Conservation (phyloP, 768 basidiomycete genomes). For the Sporobolomyces roseus region DNA sequence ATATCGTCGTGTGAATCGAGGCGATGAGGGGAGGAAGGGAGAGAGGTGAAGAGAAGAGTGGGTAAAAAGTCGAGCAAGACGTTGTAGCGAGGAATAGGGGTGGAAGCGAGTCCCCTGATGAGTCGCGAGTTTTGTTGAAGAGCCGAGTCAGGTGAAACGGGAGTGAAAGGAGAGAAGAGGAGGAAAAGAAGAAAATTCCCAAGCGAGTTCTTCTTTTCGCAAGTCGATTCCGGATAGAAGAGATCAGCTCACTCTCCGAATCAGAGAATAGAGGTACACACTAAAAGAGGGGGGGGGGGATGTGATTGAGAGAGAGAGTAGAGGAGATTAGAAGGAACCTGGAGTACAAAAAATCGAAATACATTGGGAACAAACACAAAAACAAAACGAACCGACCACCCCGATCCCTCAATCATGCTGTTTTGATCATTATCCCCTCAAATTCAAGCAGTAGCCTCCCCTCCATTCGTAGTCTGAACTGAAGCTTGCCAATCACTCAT, state of each 20-base stretch:
- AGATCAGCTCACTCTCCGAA: too few species aligned
- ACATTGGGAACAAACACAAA: too few species aligned
- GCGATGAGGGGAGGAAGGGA: neutral
- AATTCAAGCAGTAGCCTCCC: conserved; percentile 13
- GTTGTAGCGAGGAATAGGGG: neutral
- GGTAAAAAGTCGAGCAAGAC: neutral
- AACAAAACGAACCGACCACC: too few species aligned
- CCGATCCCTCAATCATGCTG: neutral
- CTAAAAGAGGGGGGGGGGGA: neutral
- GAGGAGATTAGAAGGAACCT: neutral
- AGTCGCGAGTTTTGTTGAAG: neutral
- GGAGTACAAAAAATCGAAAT: too few species aligned
- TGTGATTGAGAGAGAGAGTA: neutral
- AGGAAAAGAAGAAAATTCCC: too few species aligned
- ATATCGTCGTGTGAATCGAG: neutral
- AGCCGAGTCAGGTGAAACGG: neutral
- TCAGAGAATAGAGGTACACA: neutral
- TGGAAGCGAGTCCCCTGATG: neutral
- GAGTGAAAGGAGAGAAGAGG: neutral
- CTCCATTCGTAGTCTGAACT: conserved; percentile 32
- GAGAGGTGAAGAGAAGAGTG: neutral
- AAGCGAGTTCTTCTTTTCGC: too few species aligned
- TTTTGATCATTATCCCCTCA: too few species aligned
- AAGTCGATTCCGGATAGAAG: too few species aligned
- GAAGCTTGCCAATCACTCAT: conserved; percentile 65